Evolutionary conservation across 805 yeast genomes (phyloP).

Genomic region (Lachancea sp.): DNA sequence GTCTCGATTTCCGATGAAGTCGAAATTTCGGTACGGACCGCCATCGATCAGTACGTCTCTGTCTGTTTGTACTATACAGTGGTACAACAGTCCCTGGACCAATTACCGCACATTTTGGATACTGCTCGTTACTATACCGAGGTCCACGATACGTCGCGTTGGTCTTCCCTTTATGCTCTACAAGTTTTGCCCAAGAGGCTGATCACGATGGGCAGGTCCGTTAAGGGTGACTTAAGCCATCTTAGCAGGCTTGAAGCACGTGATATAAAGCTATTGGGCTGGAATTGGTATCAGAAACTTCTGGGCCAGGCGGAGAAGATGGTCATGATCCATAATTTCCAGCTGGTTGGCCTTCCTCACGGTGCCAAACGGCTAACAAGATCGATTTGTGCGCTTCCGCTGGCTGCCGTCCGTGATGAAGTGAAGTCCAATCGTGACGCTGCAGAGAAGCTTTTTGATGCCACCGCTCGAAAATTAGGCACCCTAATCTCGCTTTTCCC

Average conservation of each 20-base stretch:
- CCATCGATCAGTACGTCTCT: constrained; percentile 14
- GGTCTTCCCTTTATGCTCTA: constrained; percentile 19
- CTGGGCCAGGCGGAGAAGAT: constrained; percentile 13
- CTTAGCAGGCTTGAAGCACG: not conserved
- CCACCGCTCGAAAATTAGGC: constrained; percentile 19
- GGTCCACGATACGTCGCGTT: constrained; percentile 12
- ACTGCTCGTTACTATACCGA: constrained; percentile 19
- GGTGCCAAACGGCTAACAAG: constrained; percentile 12
- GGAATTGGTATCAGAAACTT: constrained; percentile 5
- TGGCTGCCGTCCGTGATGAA: constrained; percentile 18
- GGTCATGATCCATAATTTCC: constrained; percentile 15
- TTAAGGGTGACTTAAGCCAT: not conserved
- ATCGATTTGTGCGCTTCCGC: constrained; percentile 15
- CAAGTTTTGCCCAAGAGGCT: constrained; percentile 17
- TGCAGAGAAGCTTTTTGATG: constrained; percentile 9
- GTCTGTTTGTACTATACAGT: constrained; percentile 22
- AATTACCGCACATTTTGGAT: constrained; percentile 18
- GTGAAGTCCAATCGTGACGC: constrained; percentile 10
- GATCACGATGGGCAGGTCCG: not conserved
- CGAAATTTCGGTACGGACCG: constrained; percentile 4
- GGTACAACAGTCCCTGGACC: constrained; percentile 15
- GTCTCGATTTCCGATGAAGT: constrained; percentile 4
- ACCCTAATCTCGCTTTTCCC: constrained; percentile 16
- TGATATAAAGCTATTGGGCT: not conserved
- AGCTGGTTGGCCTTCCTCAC: constrained; percentile 19